phyloP scores from a whole-genome alignment of 2,329 filamentous ascomycete genomes.

The Calonectria fujianensis region DNA sequence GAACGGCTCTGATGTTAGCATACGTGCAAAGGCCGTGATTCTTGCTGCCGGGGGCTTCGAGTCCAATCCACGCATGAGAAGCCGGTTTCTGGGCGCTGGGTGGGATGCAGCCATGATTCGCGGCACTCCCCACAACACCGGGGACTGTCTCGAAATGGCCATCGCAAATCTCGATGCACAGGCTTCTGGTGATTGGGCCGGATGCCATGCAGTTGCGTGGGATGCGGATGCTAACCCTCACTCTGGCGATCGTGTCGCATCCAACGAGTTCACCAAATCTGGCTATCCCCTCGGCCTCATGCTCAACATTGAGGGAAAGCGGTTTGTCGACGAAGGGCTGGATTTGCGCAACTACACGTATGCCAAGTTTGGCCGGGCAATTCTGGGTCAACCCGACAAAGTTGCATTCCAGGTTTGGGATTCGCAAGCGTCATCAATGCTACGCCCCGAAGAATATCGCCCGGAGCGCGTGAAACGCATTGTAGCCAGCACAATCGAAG shows the following conservation, averaged over 20 bases:
- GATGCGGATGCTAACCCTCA: constrained; percentile 75
- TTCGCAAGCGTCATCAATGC: constrained; percentile 67
- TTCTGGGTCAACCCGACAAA: constrained; percentile 74
- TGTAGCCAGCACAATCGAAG: constrained; percentile 69
- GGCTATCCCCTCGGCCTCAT: constrained; percentile 81
- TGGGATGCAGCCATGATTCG: constrained; percentile 53
- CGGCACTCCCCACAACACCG: constrained; percentile 77
- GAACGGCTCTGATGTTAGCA: constrained; percentile 51
- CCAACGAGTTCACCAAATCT: constrained; percentile 81
- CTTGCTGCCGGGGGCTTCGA: constrained; percentile 79
- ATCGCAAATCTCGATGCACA: constrained; percentile 70
- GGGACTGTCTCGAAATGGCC: constrained; percentile 73
- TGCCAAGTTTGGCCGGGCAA: constrained; percentile 78
- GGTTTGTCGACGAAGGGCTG: constrained; percentile 80
- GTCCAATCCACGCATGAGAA: constrained; percentile 74
- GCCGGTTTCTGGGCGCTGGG: constrained; percentile 67
- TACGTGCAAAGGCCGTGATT: constrained; percentile 66
- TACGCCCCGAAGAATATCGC: constrained; percentile 78
- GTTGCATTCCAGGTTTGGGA: constrained; percentile 81
- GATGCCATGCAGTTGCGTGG: constrained; percentile 80
- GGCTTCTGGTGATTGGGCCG: constrained; percentile 75
- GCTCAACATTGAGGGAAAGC: constrained; percentile 74
- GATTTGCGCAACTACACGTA: constrained; percentile 82
- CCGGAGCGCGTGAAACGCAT: constrained; percentile 74
- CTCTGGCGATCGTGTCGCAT: constrained; percentile 73